Base-by-base conservation (phyloP, 805 yeast genomes). In the Cyberlindnera meyerae region DNA sequence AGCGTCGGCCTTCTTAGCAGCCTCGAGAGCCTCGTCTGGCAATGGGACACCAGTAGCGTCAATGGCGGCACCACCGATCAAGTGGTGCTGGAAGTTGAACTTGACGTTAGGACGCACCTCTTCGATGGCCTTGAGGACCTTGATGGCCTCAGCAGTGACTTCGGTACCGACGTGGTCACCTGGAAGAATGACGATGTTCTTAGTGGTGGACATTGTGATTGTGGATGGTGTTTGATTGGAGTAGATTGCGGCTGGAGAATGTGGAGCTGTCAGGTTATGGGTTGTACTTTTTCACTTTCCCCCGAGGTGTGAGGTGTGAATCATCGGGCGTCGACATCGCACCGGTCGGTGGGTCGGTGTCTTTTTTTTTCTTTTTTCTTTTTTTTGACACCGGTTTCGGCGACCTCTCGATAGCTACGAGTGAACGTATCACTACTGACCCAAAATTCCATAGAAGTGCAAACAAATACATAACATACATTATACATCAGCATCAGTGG, bases 161-260 rank as follows among this genome's bases (percentile, higher is more conserved):
- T 93, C 98, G 33, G 83, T 77, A 52, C 98, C 98, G 44, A 85
- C 96, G 58, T 93, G 97, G 68, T 93, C 98, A 54, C 98, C 98
- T 41, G 97, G 95, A 26, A 90, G 71, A 37, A 90, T 75, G 25
- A 93, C 94, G 52, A 90, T 79, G 37, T 74, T 86, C 61, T 87
- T 88, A 13, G 18, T 12, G 15, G 14, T 22, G 20, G 34, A 27
- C 44, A 40, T 43, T 13, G 16, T 24, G 24, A 12, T 5, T 11
- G 17, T 18, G 30, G 11, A 17, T 17, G 18, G 27, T 11, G 20
- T 11, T 28, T 15, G 4, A 28, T 6, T 13, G 29, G 22, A 15
- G 21, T 9, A 11, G 11, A 9, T 28, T 7, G n/a, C n/a, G n/a
- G n/a, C n/a, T n/a, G n/a, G n/a, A n/a, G n/a, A n/a, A n/a, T n/a